phyloP scores from a whole-genome alignment of 192 early-diverging fungal species.

The Linnemannia elongata region DNA sequence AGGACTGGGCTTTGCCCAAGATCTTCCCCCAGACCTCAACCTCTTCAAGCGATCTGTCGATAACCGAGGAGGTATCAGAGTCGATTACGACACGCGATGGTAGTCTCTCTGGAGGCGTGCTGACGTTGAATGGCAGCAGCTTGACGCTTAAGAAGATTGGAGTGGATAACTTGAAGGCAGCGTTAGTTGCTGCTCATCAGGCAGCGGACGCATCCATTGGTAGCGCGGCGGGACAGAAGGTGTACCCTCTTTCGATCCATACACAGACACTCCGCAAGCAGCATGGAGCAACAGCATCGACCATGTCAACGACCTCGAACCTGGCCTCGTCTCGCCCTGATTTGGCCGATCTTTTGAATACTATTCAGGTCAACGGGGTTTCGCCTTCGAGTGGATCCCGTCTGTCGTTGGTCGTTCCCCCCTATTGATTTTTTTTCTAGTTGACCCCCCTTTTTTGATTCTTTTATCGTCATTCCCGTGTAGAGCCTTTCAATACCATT shows the following conservation, averaged over 20 bases:
- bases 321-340: constrained; percentile 40
- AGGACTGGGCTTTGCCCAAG: constrained; percentile 55
- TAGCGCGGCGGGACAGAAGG: constrained; percentile 25
- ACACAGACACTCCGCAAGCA: constrained; percentile 45
- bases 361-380: constrained; percentile 33
- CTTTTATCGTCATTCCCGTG: background rate
- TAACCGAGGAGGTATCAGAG: constrained; percentile 9
- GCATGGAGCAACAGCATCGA: constrained; percentile 24
- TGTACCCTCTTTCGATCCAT: constrained; percentile 40
- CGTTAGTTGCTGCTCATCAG: constrained; percentile 39
- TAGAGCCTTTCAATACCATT: constrained; percentile 7
- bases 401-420: constrained; percentile 40
- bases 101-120: constrained; percentile 14
- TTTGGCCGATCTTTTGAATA: constrained; percentile 43
- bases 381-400: constrained; percentile 5
- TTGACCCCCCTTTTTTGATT: background rate
- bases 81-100: constrained; percentile 13
- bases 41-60: constrained; percentile 32
- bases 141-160: constrained; percentile 36
- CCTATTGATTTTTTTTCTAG: constrained; percentile 17
- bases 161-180: constrained; percentile 50
- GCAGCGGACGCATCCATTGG: constrained; percentile 33
- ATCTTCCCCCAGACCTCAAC: constrained; percentile 20
- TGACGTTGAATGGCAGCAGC: constrained; percentile 18
- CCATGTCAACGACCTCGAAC: constrained; percentile 15